These are phyloP conservation scores for Carex arenaria DNA, from an alignment of 202 grass and related monocot genomes.

Conservation along the genomic window DNA sequence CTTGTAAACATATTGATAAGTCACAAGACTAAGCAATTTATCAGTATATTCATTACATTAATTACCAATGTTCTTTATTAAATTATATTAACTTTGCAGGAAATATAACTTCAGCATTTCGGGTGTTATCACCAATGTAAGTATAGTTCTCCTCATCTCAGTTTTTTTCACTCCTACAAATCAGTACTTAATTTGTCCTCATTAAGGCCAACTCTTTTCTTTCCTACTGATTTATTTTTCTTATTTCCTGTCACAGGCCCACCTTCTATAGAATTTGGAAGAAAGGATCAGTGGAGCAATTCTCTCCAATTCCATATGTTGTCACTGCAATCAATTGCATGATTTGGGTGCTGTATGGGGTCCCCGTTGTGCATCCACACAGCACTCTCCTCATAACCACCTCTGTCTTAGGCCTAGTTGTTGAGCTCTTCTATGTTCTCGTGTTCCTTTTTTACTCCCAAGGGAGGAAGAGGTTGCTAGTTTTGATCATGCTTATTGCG, in stretches of 20 bases:
- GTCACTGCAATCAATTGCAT: constrained; percentile 74
- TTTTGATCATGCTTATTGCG: constrained; percentile 36
- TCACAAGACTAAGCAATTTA: not conserved
- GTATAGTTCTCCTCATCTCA: constrained; percentile 12
- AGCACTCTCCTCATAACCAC: constrained; percentile 81
- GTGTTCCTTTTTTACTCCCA: constrained; percentile 59
- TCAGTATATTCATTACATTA: not conserved
- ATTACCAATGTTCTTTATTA: not conserved
- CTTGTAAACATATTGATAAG: not conserved
- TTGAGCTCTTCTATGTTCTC: constrained; percentile 60
- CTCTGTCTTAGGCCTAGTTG: constrained; percentile 54
- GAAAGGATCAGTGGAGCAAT: constrained; percentile 74
- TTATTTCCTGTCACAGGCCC: constrained; percentile 34
- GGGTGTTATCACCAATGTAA: constrained; percentile 86
- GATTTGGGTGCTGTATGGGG: constrained; percentile 87
- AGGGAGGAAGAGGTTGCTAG: constrained; percentile 32
- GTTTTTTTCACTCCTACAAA: not conserved
- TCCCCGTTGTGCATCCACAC: constrained; percentile 60
- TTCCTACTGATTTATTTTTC: not conserved
- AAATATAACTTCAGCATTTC: constrained; percentile 60
- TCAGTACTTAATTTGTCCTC: not conserved
- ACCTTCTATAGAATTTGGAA: constrained; percentile 77
- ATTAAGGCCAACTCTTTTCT: not conserved
- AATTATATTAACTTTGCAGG: constrained; percentile 38
- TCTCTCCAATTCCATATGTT: constrained; percentile 67